phyloP scores from a whole-genome alignment of 2,329 filamentous ascomycete genomes.

The Aspergillus melleus region DNA sequence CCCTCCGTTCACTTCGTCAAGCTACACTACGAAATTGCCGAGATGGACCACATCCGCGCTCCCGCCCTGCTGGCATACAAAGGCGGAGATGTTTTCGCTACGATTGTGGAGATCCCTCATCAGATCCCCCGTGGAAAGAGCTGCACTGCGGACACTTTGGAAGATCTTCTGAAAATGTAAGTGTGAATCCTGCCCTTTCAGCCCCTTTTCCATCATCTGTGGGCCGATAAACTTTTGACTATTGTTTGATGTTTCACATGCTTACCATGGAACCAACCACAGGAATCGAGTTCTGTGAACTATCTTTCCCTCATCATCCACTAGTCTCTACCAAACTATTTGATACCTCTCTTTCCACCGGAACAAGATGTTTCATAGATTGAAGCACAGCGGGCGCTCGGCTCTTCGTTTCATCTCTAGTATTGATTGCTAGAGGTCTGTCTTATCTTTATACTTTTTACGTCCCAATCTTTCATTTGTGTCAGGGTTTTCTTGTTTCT shows the following conservation, averaged over 20 bases:
- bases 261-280: background rate
- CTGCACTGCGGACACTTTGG: conserved; percentile 55
- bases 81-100: conserved; percentile 86
- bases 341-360: background rate
- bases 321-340: background rate
- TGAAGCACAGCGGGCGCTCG: background rate
- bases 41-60: conserved; percentile 86
- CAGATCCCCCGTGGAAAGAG: conserved; percentile 69
- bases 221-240: background rate
- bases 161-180: conserved; percentile 58
- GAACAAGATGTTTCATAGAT: background rate
- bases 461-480: background rate
- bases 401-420: background rate
- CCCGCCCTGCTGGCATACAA: conserved; percentile 88
- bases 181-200: conserved; percentile 22
- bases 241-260: conserved; percentile 5
- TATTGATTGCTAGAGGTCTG: background rate
- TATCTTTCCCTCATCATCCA: background rate
- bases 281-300: conserved; percentile 34
- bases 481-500: background rate
- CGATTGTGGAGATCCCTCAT: conserved; percentile 80
- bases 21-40: conserved; percentile 85
- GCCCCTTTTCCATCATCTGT: background rate
- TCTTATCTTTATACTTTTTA: background rate
- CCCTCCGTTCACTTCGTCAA: conserved; percentile 81